phyloP scores from a whole-genome alignment of 192 early-diverging fungal species.

The Rhizoclosmatium sp. region DNA sequence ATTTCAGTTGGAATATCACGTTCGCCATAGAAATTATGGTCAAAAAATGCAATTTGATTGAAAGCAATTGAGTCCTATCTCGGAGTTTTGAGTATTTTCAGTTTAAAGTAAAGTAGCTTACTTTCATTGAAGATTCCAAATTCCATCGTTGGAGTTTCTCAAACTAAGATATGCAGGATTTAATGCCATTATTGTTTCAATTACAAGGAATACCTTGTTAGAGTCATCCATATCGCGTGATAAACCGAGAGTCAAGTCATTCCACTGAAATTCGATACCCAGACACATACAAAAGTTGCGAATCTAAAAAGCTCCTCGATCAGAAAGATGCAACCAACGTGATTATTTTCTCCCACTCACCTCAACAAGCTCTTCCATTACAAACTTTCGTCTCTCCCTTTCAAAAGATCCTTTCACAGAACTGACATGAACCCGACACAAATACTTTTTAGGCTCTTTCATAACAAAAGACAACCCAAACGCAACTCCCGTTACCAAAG shows the following conservation, averaged over 20 bases:
- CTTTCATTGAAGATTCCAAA: constrained; percentile 6
- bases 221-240: neutral
- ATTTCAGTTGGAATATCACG: constrained; percentile 20
- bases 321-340: too few species aligned
- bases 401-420: neutral
- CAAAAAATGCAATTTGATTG: constrained; percentile 31
- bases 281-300: constrained; percentile 2
- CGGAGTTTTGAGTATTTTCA: constrained; percentile 10
- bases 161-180: too few species aligned
- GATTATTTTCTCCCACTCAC: constrained; percentile 8
- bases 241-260: constrained; percentile 7
- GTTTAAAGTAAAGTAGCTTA: neutral
- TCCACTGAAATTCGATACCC: constrained; percentile 34
- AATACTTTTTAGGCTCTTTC: constrained; percentile 1
- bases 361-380: neutral
- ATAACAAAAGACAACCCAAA: constrained; percentile 7
- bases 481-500: constrained; percentile 2
- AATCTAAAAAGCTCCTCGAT: neutral
- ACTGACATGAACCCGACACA: constrained; percentile 21
- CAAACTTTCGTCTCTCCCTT: neutral
- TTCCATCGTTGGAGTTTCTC: constrained; percentile 15
- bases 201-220: neutral
- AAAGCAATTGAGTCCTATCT: constrained; percentile 29
- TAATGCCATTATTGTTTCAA: neutral
- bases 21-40: constrained; percentile 6